Conservation (phyloP, 1,284 basidiomycete species). For the Microbotryomycetes sp. region DNA sequence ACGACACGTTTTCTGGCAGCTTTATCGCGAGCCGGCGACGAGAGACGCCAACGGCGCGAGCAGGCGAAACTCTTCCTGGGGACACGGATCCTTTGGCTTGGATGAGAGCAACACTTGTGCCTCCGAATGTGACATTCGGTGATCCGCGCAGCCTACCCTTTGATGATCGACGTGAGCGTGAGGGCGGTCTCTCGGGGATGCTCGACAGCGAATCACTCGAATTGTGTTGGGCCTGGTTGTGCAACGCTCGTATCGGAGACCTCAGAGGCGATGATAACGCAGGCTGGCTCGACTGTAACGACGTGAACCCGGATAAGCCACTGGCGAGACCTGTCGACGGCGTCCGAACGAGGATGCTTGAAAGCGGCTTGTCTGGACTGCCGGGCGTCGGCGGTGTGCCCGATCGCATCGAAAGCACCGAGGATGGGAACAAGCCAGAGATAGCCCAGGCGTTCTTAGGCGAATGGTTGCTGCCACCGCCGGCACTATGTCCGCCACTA, state of each 20-base stretch:
- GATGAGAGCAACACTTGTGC: conserved; percentile 21
- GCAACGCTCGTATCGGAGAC: background rate
- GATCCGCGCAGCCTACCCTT: background rate
- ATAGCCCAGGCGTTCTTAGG: conserved; percentile 25
- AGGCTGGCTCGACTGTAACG: background rate
- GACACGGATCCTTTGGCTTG: background rate
- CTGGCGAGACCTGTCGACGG: background rate
- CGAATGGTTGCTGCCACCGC: conserved; percentile 7
- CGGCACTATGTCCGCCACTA: background rate
- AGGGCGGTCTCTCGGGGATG: conserved; percentile 2
- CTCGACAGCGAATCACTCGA: background rate
- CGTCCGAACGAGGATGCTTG: background rate
- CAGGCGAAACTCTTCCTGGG: background rate
- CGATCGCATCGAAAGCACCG: conserved; percentile 25
- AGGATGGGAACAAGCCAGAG: conserved; percentile 25
- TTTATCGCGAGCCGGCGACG: background rate
- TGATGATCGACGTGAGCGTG: background rate
- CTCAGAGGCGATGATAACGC: background rate
- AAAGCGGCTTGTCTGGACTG: background rate
- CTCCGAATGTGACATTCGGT: conserved; percentile 24
- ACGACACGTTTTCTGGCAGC: background rate
- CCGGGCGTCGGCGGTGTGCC: background rate
- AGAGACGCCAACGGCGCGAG: background rate
- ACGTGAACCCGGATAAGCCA: too few relatives aligned
- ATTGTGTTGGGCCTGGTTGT: background rate